phyloP scores from a whole-genome alignment of 257 asterid genomes.

The Vinca minor region DNA sequence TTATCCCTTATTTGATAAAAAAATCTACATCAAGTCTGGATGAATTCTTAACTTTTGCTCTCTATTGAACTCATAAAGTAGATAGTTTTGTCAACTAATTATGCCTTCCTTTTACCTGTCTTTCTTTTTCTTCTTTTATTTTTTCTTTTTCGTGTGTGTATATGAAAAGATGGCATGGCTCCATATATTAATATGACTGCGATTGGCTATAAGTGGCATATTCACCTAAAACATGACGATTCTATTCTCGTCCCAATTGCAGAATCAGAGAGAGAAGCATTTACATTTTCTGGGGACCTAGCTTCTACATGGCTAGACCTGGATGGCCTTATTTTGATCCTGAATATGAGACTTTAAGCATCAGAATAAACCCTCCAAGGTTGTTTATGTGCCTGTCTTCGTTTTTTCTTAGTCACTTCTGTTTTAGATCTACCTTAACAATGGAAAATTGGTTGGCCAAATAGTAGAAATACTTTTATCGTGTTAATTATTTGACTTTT shows the following conservation, averaged over 20 bases:
- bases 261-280: conserved; percentile 24
- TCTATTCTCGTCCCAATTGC: conserved; percentile 17
- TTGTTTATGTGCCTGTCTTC: conserved; percentile 18
- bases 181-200: neutral
- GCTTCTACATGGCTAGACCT: conserved; percentile 41
- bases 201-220: neutral
- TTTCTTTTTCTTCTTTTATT: neutral
- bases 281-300: conserved; percentile 1
- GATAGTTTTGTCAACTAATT: neutral
- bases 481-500: conserved; percentile 18
- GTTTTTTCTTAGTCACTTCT: neutral
- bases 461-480: conserved; percentile 8
- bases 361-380: conserved; percentile 99
- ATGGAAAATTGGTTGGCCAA: conserved; percentile 9
- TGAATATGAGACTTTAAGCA: conserved; percentile 85
- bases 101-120: neutral
- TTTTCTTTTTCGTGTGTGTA: neutral
- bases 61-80: neutral
- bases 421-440: neutral
- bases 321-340: conserved; percentile 98
- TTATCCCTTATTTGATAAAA: neutral
- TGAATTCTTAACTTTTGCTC: neutral
- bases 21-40: neutral
- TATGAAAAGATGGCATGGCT: neutral
- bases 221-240: neutral